These are phyloP conservation scores for Backusella tuberculispora DNA, from an alignment of 192 early-diverging fungal species.

Conservation along the genomic window DNA sequence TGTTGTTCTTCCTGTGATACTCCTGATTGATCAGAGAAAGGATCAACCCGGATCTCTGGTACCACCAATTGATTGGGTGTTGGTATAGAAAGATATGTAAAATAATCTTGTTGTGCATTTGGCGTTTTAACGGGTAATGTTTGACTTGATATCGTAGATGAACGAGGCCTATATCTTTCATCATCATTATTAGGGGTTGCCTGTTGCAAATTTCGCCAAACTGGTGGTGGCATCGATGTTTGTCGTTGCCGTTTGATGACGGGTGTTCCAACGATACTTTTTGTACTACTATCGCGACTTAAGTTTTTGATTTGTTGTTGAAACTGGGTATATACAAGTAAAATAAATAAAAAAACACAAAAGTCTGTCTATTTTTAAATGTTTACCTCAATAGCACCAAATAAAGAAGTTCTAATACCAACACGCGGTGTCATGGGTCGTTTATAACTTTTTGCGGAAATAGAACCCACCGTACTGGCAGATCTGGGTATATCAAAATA, in stretches of 20 bases:
- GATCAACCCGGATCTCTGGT: slow-evolving; percentile 22
- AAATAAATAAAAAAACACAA: not conserved
- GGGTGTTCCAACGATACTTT: not conserved
- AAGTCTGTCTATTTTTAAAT: not conserved
- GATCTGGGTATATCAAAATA: slow-evolving; percentile 19
- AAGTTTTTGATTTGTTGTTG: slow-evolving; percentile 28
- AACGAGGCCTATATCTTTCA: not conserved
- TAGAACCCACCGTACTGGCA: slow-evolving; percentile 16
- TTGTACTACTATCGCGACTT: slow-evolving; percentile 20
- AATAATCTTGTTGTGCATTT: slow-evolving; percentile 1
- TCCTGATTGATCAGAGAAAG: not conserved
- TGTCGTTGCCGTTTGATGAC: not conserved
- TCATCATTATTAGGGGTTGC: not conserved
- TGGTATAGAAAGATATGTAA: slow-evolving; percentile 14
- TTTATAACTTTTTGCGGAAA: slow-evolving; percentile 18
- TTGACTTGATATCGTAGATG: not conserved
- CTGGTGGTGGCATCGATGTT: slow-evolving; percentile 19
- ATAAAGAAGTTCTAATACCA: slow-evolving; percentile 50
- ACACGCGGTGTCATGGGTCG: slow-evolving; percentile 34
- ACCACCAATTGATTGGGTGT: not conserved
- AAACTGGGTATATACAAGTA: slow-evolving; percentile 6
- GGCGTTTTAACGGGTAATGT: not conserved
- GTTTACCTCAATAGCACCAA: slow-evolving; percentile 56
- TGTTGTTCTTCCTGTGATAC: not conserved
- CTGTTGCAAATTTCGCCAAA: not conserved